phyloP scores from a whole-genome alignment of 352 stramenopile species.

The Pilasporangium apinafurcum region DNA sequence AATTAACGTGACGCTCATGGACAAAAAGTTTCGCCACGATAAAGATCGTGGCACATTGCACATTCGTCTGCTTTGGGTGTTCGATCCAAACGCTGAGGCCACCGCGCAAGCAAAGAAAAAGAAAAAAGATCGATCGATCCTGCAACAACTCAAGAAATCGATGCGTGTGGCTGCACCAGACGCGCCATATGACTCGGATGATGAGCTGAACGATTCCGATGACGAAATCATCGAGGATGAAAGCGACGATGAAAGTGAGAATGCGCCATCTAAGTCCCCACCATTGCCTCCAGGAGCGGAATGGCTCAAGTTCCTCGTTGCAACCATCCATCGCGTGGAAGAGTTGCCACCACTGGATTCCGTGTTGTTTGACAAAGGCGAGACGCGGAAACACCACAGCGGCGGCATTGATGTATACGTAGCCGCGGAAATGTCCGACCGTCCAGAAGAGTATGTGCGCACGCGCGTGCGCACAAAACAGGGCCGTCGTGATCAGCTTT shows the following conservation, averaged over 20 bases:
- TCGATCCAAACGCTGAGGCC: slow-evolving; percentile 39
- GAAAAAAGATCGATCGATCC: slow-evolving; percentile 34
- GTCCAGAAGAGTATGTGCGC: slow-evolving; percentile 32
- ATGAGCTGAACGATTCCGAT: slow-evolving; percentile 41
- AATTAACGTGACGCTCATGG: slow-evolving; percentile 35
- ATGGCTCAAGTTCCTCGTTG: slow-evolving; percentile 41
- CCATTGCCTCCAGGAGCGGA: slow-evolving; percentile 32
- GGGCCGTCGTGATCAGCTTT: slow-evolving; percentile 49
- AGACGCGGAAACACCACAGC: slow-evolving; percentile 31
- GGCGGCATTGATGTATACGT: slow-evolving; percentile 72
- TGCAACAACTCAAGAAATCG: slow-evolving; percentile 46
- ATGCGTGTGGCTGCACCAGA: slow-evolving; percentile 33
- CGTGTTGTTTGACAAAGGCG: slow-evolving; percentile 38
- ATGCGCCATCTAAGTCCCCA: slow-evolving; percentile 11
- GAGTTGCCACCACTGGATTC: slow-evolving; percentile 57
- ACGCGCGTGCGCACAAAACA: slow-evolving; percentile 67
- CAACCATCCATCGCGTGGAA: slow-evolving; percentile 58
- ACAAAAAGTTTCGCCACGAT: slow-evolving; percentile 46
- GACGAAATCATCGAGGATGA: slow-evolving; percentile 36
- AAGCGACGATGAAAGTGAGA: slow-evolving; percentile 22
- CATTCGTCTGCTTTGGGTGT: slow-evolving; percentile 43
- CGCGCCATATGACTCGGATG: slow-evolving; percentile 28
- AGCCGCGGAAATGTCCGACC: slow-evolving; percentile 19
- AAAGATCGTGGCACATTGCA: slow-evolving; percentile 55
- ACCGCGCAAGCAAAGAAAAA: slow-evolving; percentile 33